phyloP scores from a whole-genome alignment of 192 early-diverging fungal genomes.

The Coemansia umbellata region DNA sequence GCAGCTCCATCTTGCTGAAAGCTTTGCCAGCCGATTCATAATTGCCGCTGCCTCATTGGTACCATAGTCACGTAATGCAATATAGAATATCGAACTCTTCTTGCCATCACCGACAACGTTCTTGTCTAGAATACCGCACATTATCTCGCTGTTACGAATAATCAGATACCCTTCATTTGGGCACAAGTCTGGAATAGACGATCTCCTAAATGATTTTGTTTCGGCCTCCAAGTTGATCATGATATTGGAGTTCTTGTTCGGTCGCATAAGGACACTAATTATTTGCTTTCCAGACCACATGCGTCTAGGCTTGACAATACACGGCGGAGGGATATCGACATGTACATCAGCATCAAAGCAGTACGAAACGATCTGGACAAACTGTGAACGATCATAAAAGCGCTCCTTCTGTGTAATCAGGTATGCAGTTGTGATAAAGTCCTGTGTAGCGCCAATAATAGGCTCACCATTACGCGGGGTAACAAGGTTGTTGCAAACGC shows the following conservation, averaged over 20 bases:
- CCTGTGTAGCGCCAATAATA: constrained; percentile 97
- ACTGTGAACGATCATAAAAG: constrained; percentile 92
- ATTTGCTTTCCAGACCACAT: constrained; percentile 98
- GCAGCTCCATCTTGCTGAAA: constrained; percentile 88
- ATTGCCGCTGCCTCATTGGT: constrained; percentile 75
- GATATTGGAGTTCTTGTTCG: constrained; percentile 65
- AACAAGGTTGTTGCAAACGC: constrained; percentile 93
- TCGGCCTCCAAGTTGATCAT: constrained; percentile 89
- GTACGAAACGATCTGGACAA: constrained; percentile 89
- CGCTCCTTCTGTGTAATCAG: constrained; percentile 89
- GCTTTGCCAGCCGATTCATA: constrained; percentile 95
- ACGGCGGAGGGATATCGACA: constrained; percentile 91
- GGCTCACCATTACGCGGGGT: constrained; percentile 99
- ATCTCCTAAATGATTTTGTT: constrained; percentile 65
- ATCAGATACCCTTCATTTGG: constrained; percentile 87
- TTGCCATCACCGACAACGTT: constrained; percentile 93
- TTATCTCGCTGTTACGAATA: constrained; percentile 90
- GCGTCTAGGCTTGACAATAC: constrained; percentile 81
- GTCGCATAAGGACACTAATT: constrained; percentile 83
- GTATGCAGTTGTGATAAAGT: constrained; percentile 97
- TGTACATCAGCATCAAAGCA: constrained; percentile 80
- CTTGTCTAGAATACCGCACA: constrained; percentile 95
- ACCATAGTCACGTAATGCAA: constrained; percentile 90
- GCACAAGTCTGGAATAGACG: constrained; percentile 67
- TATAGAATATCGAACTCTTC: constrained; percentile 92